phyloP scores from a whole-genome alignment of 148 eudicot species.

The Amaranthus palmeri region DNA sequence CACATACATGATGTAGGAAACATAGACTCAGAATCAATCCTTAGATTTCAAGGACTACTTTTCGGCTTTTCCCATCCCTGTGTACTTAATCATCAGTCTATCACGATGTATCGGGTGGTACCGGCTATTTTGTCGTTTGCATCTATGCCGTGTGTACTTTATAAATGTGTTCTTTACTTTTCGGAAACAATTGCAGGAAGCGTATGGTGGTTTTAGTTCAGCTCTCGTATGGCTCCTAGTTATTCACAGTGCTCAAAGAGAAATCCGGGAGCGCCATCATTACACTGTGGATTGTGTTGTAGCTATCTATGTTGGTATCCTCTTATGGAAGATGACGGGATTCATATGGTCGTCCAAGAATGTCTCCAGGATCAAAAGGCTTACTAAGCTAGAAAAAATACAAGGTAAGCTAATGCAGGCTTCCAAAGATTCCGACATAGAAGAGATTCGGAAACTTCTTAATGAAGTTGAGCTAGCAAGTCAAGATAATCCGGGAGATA shows the following conservation, averaged over 20 bases:
- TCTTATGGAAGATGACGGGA: conserved; percentile 87
- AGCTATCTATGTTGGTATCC: conserved; percentile 90
- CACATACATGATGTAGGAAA: neutral
- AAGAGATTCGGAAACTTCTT: conserved; percentile 69
- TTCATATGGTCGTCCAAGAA: conserved; percentile 64
- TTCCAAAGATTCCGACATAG: conserved; percentile 83
- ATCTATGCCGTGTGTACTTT: neutral
- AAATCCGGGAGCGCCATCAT: conserved; percentile 91
- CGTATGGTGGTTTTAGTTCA: conserved; percentile 92
- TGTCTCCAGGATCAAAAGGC: conserved; percentile 34
- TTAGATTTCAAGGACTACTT: no score
- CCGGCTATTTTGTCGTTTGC: neutral
- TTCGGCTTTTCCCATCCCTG: no score
- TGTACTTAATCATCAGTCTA: no score
- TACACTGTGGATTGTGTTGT: conserved; percentile 76
- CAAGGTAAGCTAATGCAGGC: conserved; percentile 67
- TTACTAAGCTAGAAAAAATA: conserved; percentile 62
- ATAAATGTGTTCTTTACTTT: neutral
- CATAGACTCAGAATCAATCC: no score
- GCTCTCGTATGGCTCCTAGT: conserved; percentile 79
- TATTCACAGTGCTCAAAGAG: conserved; percentile 87
- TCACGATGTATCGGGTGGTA: no score
- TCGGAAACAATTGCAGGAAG: conserved; percentile 57
- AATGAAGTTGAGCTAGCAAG: conserved; percentile 52
- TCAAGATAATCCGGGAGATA: conserved; percentile 28